A percentile compares a stretch with the other conserved stretches of the same genome.
Evolutionary conservation across 2,329 filamentous ascomycete species (phyloP).

Genomic region (Fusarium protoensiforme): DNA sequence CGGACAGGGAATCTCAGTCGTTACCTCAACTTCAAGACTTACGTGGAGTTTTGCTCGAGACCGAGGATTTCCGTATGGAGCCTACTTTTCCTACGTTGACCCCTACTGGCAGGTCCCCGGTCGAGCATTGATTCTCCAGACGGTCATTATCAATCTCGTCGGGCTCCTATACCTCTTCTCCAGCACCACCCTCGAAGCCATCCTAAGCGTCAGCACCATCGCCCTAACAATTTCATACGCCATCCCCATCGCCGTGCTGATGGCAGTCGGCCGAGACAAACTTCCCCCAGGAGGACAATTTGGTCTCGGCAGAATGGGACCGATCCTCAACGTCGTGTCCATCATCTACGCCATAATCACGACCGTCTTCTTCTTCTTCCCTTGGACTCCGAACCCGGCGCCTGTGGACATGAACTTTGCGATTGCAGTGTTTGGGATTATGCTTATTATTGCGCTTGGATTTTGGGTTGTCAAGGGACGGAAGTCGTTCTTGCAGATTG

Average conservation of each 20-base stretch:
- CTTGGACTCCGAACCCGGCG: conserved; percentile 55
- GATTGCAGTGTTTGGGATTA: conserved; percentile 65
- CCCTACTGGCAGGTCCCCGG: conserved; percentile 62
- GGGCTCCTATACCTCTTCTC: conserved; percentile 67
- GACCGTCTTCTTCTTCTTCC: conserved; percentile 67
- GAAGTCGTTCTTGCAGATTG: conserved; percentile 48
- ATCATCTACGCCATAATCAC: conserved; percentile 62
- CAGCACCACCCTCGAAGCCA: conserved; percentile 62
- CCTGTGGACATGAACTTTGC: conserved; percentile 65
- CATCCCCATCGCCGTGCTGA: conserved; percentile 60
- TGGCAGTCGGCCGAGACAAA: conserved; percentile 62
- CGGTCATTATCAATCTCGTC: conserved; percentile 52
- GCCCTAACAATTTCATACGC: conserved; percentile 63
- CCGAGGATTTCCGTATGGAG: conserved; percentile 56
- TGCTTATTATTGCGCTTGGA: conserved; percentile 59
- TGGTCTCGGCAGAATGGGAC: conserved; percentile 56
- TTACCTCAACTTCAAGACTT: conserved; percentile 63
- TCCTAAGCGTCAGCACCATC: conserved; percentile 66
- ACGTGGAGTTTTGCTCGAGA: conserved; percentile 66
- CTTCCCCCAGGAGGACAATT: conserved; percentile 57
- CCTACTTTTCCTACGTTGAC: conserved; percentile 58
- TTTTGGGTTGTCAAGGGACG: conserved; percentile 63
- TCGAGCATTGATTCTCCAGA: conserved; percentile 63
- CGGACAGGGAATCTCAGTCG: conserved; percentile 61
- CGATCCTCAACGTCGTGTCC: conserved; percentile 56